phyloP scores from a whole-genome alignment of 1,284 basidiomycete genomes.

The Leccinum subrobustum region DNA sequence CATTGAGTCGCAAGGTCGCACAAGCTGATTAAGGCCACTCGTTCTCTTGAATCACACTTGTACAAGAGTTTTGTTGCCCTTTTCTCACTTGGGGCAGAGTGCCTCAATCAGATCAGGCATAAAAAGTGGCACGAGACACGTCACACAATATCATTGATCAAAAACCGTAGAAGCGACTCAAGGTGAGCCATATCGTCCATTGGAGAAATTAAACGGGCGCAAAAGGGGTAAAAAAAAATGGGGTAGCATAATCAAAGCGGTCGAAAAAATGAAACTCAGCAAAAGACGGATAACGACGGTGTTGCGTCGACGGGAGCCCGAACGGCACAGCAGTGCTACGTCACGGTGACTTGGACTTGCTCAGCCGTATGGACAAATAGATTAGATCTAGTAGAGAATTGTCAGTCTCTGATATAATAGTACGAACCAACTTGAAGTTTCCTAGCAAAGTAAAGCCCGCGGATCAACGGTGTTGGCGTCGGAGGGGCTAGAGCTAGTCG shows the following conservation, averaged over 20 bases:
- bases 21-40: neutral
- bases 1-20: neutral
- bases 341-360: constrained; percentile 1
- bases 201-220: neutral
- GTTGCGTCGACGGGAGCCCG: too few relatives aligned
- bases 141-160: neutral
- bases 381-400: constrained; percentile 2
- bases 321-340: too few relatives aligned
- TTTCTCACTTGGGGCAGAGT: neutral
- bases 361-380: neutral
- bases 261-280: too few relatives aligned
- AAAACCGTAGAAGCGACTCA: neutral
- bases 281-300: too few relatives aligned
- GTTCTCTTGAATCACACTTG: neutral
- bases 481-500: neutral
- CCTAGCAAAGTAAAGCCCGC: constrained; percentile 4
- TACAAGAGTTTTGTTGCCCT: neutral
- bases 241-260: too few relatives aligned
- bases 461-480: neutral
- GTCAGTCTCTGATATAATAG: neutral
- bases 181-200: neutral
- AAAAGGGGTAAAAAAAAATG: neutral
- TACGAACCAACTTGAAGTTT: too few relatives aligned
- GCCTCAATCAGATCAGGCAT: neutral
- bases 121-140: neutral